A percentile compares a stretch with the other conserved stretches of the same genome.
Conservation (phyloP, 192 early-diverging fungal genomes). For the Mortierella antarctica region DNA sequence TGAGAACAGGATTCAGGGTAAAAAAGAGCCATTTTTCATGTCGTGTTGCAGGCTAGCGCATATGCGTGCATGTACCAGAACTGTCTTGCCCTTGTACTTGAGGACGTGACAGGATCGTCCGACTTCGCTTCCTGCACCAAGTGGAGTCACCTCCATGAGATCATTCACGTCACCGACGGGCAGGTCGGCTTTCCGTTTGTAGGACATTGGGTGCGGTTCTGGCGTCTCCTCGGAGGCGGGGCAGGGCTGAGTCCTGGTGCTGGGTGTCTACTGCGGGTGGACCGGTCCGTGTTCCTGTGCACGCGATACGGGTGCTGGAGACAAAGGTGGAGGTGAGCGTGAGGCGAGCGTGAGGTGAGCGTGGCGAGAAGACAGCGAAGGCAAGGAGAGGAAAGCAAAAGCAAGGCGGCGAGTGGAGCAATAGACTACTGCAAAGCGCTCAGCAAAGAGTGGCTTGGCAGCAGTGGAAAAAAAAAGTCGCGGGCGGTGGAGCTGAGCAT, state of each 20-base stretch:
- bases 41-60: conserved; percentile 4
- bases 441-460: conserved; percentile 5
- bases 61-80: conserved; percentile 79
- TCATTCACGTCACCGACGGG: conserved; percentile 81
- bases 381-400: no score
- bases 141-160: conserved; percentile 88
- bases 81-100: conserved; percentile 95
- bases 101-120: conserved; percentile 93
- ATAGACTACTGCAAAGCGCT: no score
- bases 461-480: no score
- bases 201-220: conserved; percentile 22
- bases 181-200: conserved; percentile 56
- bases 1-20: not conserved
- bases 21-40: conserved; percentile 5
- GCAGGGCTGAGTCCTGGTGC: not conserved
- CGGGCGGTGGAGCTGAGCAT: no score
- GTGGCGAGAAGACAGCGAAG: not conserved
- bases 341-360: not conserved
- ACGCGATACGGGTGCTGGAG: not conserved
- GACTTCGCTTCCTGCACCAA: conserved; percentile 98
- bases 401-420: no score
- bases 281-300: not conserved
- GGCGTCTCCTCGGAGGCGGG: not conserved
- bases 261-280: not conserved
- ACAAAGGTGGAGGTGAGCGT: not conserved